Evolutionary conservation across 140 eudicot species (phyloP).

Genomic region (Senecio squalidus): DNA sequence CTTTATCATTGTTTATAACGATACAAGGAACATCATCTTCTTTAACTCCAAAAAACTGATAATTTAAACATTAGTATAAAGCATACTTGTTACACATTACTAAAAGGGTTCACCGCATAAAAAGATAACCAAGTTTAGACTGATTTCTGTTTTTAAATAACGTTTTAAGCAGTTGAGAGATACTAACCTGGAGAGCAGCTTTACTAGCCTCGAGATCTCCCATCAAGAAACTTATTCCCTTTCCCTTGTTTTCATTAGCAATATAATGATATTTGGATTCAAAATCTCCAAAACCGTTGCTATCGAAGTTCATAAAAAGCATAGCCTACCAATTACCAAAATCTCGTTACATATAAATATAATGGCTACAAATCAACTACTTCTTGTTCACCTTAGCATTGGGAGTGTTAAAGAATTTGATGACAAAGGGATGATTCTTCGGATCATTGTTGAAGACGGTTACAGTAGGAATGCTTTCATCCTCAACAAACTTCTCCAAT

Average conservation of each 20-base stretch:
- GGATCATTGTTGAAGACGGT: slow-evolving; percentile 72
- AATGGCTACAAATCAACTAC: background rate
- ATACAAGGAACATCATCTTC: slow-evolving; percentile 72
- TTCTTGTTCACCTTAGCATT: slow-evolving; percentile 56
- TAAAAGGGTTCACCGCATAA: too few relatives aligned
- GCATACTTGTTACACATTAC: too few relatives aligned
- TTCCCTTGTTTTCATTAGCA: slow-evolving; percentile 71
- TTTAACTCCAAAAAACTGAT: slow-evolving; percentile 79
- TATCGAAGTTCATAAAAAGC: slow-evolving; percentile 70
- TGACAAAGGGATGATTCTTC: slow-evolving; percentile 60
- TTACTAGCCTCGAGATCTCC: slow-evolving; percentile 81
- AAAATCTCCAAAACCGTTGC: slow-evolving; percentile 53
- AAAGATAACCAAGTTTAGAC: too few relatives aligned
- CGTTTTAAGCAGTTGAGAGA: background rate
- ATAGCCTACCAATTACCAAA: slow-evolving; percentile 50
- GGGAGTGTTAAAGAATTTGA: slow-evolving; percentile 66
- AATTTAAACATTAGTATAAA: slow-evolving; percentile 8
- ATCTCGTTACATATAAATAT: slow-evolving; percentile 3
- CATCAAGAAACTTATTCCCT: slow-evolving; percentile 63
- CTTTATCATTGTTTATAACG: slow-evolving; percentile 48
- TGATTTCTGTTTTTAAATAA: background rate
- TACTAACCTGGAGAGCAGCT: slow-evolving; percentile 82
- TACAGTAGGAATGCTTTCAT: slow-evolving; percentile 65
- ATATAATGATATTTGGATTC: slow-evolving; percentile 68
- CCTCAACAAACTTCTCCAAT: slow-evolving; percentile 67